Evolutionary conservation across 2,329 filamentous ascomycete genomes (phyloP), one percentile per base, ranked within the genome.

Genomic region (Colletotrichum australisinense): DNA sequence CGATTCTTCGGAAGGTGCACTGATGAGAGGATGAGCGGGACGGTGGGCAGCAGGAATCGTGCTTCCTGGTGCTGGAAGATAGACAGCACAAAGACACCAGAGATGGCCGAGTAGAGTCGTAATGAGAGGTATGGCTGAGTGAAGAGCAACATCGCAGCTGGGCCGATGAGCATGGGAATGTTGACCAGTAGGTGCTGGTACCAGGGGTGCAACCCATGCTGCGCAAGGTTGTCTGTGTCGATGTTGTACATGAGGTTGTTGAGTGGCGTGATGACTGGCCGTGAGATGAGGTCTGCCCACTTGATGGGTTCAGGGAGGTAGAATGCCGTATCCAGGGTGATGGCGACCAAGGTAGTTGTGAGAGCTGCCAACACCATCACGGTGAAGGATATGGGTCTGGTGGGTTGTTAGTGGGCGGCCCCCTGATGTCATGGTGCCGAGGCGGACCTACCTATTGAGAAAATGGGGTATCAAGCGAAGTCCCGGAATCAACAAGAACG

Each of bases 391-490:
- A 87, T 80, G 74, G 90, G 90, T 80, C 90, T 91, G 71, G 62
- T 11, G n/a, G 16, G 30, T n/a, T 64, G 74, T 74, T 24, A 74
- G 74, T 58, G 46, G 7, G 19, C 26, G 38, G 5, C 22, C 46
- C 22, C 26, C 19, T 28, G 38, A 16, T 3, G 11, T 19, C 28
- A 57, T 14, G 59, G n/a, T n/a, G 16, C 24, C 38, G 12, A 11
- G 22, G 63, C 38, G 26, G 30, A 85, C 90, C 80, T 84, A 97
- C 94, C 93, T 96, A 82, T 92, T 91, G 81, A 90, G 84, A 80
- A 98, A 97, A 85, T 97, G 93, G 76, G 95, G 95, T 81, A 98
- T 86, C 79, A 99, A 87, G 80, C 92, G 92, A 80, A 97, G 85
- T 46, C 93, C 93, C 66, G 97, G 96, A 80, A 98, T 91, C 72